phyloP scores from a whole-genome alignment of 148 eudicot genomes.

The Suaeda aralocaspica region DNA sequence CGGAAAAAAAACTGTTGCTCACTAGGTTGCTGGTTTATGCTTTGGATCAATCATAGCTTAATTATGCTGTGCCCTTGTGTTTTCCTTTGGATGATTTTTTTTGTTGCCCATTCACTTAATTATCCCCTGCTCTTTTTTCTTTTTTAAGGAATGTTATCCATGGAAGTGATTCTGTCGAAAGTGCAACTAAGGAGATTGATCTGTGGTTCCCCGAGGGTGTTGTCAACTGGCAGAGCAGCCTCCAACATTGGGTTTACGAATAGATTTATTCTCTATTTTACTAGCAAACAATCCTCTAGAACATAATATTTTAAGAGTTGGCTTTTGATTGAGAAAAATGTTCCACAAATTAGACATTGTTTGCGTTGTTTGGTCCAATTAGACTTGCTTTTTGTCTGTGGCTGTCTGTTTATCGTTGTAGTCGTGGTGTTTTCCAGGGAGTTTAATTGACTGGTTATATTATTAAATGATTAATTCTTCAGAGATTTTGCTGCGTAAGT shows the following conservation, averaged over 20 bases:
- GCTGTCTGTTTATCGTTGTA: neutral
- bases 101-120: neutral
- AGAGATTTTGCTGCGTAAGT: neutral
- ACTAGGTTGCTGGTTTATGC: too few relatives aligned
- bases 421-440: neutral
- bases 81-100: too few relatives aligned
- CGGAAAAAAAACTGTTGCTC: too few relatives aligned
- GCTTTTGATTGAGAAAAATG: constrained; percentile 1
- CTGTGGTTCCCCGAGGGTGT: constrained; percentile 89
- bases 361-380: neutral
- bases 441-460: neutral
- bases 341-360: constrained; percentile 8
- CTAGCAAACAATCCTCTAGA: neutral
- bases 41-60: neutral
- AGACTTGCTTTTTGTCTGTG: neutral
- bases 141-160: constrained; percentile 71
- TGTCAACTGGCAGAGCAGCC: constrained; percentile 76
- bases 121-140: neutral
- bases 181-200: constrained; percentile 84
- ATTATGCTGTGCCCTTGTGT: too few relatives aligned
- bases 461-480: neutral
- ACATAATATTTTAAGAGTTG: neutral
- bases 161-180: constrained; percentile 85
- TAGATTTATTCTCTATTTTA: constrained; percentile 18
- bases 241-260: constrained; percentile 78